Percentiles rank a stretch among this genome's conserved stretches.
These are phyloP conservation scores for Lasiosphaeriaceae sp. DNA, from an alignment of 495 filamentous ascomycete genomes.

Conservation along the genomic window DNA sequence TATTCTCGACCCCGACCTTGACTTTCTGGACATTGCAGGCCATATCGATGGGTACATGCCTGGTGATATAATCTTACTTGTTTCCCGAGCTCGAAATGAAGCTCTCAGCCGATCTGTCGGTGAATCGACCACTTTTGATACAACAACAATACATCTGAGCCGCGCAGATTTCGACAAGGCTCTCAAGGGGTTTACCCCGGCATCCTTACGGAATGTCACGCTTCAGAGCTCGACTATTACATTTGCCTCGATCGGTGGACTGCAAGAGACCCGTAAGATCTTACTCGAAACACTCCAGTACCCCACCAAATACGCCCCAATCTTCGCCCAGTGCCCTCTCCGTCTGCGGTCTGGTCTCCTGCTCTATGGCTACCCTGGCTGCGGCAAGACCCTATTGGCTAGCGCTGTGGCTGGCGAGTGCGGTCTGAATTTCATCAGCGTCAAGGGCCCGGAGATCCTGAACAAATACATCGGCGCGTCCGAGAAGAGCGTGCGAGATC, in stretches of 20 bases:
- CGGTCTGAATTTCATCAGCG: slow-evolving; percentile 94
- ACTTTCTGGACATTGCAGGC: slow-evolving; percentile 88
- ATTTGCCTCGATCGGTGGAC: slow-evolving; percentile 86
- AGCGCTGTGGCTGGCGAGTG: slow-evolving; percentile 94
- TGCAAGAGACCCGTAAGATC: slow-evolving; percentile 77
- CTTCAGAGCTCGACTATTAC: slow-evolving; percentile 84
- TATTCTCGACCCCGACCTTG: slow-evolving; percentile 66
- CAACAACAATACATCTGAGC: slow-evolving; percentile 53
- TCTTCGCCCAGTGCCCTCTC: slow-evolving; percentile 91
- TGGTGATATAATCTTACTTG: slow-evolving; percentile 80
- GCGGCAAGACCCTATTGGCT: slow-evolving; percentile 91
- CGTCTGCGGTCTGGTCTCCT: slow-evolving; percentile 88
- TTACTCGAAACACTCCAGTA: slow-evolving; percentile 94
- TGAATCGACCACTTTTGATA: slow-evolving; percentile 25
- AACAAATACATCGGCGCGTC: slow-evolving; percentile 98
- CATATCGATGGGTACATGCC: slow-evolving; percentile 98
- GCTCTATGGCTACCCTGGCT: slow-evolving; percentile 92
- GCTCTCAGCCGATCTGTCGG: slow-evolving; percentile 74
- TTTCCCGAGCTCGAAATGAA: slow-evolving; percentile 85
- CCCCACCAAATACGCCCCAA: slow-evolving; percentile 95
- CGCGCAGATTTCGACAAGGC: slow-evolving; percentile 76
- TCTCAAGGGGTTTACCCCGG: slow-evolving; percentile 87
- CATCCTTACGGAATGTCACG: slow-evolving; percentile 88
- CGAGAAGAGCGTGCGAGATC: slow-evolving; percentile 89
- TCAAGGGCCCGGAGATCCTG: slow-evolving; percentile 95